Conservation (phyloP, 768 basidiomycete genomes). For the Suillus brevipes region DNA sequence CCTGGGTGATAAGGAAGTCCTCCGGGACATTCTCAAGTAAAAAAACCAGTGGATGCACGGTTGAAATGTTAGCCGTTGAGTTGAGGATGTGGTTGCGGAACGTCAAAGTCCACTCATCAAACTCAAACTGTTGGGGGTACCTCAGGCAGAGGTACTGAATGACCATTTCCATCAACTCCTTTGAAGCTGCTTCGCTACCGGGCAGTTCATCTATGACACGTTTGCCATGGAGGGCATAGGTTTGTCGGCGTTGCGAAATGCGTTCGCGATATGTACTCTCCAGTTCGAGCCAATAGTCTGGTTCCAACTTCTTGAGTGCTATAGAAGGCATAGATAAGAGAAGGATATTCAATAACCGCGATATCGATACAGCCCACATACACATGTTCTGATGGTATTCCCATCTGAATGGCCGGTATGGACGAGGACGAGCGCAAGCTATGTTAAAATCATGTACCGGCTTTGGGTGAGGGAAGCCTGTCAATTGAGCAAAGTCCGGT, state of each 20-base stretch:
- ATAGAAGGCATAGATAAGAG: not conserved
- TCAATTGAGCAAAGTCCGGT: constrained; percentile 43
- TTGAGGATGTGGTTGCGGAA: constrained; percentile 48
- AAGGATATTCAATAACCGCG: not conserved
- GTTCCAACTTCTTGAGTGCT: constrained; percentile 50
- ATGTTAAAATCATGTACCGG: constrained; percentile 46
- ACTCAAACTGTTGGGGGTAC: constrained; percentile 54
- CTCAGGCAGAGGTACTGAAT: constrained; percentile 56
- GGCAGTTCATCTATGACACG: constrained; percentile 46
- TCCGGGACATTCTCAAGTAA: constrained; percentile 54
- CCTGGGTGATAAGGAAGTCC: constrained; percentile 46
- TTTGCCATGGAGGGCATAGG: constrained; percentile 41
- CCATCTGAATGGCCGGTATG: constrained; percentile 59
- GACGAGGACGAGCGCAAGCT: constrained; percentile 43
- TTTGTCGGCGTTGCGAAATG: constrained; percentile 41
- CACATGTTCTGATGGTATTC: constrained; percentile 58
- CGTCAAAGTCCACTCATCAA: constrained; percentile 33
- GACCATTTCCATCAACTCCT: constrained; percentile 56
- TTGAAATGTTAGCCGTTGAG: constrained; percentile 27
- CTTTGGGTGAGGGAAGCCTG: constrained; percentile 44
- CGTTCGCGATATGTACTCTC: constrained; percentile 50
- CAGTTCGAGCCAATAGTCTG: constrained; percentile 58
- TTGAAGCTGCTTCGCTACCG: constrained; percentile 48
- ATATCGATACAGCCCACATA: constrained; percentile 17
- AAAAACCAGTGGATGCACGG: constrained; percentile 39